A percentile compares a stretch with the other conserved stretches of the same genome.
Conservation (phyloP, 73 alveolate species). For the Paramecium tetraurelia region DNA sequence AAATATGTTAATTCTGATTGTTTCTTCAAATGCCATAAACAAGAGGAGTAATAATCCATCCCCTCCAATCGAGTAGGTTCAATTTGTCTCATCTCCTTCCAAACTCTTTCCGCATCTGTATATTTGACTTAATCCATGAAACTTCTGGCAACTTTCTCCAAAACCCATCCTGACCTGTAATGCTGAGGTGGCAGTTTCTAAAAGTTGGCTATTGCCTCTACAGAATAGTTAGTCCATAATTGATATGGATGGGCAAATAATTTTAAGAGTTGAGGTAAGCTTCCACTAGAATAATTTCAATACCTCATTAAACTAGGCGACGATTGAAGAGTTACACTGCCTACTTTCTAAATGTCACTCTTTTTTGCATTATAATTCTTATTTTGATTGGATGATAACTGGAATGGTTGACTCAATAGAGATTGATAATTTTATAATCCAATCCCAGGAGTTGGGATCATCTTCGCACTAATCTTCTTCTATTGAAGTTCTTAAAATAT, state of each 20-base stretch:
- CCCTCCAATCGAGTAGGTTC: constrained; percentile 94
- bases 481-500: background rate
- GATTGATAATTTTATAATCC: background rate
- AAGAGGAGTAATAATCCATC: constrained; percentile 90
- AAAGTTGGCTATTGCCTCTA: constrained; percentile 81
- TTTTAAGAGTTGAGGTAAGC: constrained; percentile 72
- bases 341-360: background rate
- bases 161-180: constrained; percentile 88
- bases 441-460: background rate
- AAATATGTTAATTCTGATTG: constrained; percentile 89
- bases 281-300: background rate
- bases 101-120: constrained; percentile 88
- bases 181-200: constrained; percentile 84
- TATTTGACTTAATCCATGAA: constrained; percentile 90
- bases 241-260: constrained; percentile 78
- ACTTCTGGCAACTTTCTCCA: constrained; percentile 87
- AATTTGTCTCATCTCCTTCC: constrained; percentile 71
- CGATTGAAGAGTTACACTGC: background rate
- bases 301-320: background rate
- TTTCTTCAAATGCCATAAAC: constrained; percentile 96
- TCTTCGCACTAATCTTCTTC: background rate
- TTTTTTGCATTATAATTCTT: background rate
- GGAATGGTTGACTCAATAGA: background rate
- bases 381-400: background rate
- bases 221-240: constrained; percentile 74